Conservation (phyloP, 176 grass and related monocot species). For the Ananas comosus region DNA sequence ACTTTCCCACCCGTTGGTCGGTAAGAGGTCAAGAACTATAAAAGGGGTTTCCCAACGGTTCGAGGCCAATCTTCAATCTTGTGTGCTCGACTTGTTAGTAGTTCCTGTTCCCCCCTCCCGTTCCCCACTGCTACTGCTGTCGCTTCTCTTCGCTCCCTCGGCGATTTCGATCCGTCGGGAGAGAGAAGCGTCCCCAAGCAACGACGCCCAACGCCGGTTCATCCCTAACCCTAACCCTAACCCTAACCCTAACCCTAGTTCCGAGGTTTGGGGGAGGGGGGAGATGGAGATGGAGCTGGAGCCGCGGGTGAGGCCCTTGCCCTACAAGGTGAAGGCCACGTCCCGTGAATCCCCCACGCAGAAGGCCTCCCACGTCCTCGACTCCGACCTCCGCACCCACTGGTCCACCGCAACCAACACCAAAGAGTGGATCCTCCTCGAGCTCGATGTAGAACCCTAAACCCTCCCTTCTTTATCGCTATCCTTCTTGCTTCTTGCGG, state of each 20-base stretch:
- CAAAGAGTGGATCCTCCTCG: conserved; percentile 97
- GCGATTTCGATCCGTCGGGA: not conserved
- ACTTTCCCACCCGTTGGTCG: too few species aligned
- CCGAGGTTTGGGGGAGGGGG: conserved; percentile 4
- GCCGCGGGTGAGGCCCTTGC: conserved; percentile 37
- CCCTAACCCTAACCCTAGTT: not conserved
- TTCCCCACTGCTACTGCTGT: not conserved
- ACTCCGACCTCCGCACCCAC: conserved; percentile 78
- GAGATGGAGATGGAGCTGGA: conserved; percentile 50
- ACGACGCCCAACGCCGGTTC: not conserved
- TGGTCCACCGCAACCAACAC: conserved; percentile 88
- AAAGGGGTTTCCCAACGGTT: too few species aligned
- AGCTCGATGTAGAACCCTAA: conserved; percentile 41
- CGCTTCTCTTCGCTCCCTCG: not conserved
- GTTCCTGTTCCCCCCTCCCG: too few species aligned
- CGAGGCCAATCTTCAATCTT: too few species aligned
- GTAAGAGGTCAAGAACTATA: too few species aligned
- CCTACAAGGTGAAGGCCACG: conserved; percentile 70
- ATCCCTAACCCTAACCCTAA: not conserved
- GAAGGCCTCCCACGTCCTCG: conserved; percentile 66
- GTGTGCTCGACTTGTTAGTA: too few species aligned
- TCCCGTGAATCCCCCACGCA: conserved; percentile 80
- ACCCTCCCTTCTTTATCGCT: not conserved
- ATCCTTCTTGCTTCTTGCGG: not conserved
- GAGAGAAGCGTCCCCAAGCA: not conserved